These are phyloP conservation scores for Aspergillus hortae DNA, from an alignment of 2,329 filamentous ascomycete genomes.

Conservation along the genomic window DNA sequence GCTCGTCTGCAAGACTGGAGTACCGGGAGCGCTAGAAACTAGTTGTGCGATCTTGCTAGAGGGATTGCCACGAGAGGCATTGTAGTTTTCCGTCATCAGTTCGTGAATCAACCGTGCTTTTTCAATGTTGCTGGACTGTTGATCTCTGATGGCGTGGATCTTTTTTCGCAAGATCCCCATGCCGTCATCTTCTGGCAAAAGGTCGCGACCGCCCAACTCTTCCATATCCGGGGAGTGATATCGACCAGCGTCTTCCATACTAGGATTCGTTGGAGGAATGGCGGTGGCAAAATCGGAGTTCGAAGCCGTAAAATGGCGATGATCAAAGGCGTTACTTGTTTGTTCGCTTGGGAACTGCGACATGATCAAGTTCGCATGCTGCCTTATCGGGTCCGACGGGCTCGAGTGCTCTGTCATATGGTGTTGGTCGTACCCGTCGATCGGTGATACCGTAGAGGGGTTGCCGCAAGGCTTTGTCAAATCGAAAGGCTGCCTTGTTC, in stretches of 20 bases:
- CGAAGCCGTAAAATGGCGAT: neutral
- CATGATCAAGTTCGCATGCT: neutral
- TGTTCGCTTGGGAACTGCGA: neutral
- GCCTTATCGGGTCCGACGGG: neutral
- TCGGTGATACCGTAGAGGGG: constrained; percentile 15
- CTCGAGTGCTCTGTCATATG: constrained; percentile 2
- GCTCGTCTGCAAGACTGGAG: no score
- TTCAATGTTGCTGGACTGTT: constrained; percentile 55
- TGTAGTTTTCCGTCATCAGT: constrained; percentile 67
- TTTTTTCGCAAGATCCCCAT: constrained; percentile 65
- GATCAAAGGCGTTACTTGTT: neutral
- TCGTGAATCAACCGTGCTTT: constrained; percentile 71
- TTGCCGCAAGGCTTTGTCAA: constrained; percentile 21
- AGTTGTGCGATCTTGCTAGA: constrained; percentile 10
- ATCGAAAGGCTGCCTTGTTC: constrained; percentile 10
- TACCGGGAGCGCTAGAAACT: no score
- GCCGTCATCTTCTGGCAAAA: constrained; percentile 72
- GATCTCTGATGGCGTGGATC: constrained; percentile 66
- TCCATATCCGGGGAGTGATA: constrained; percentile 10
- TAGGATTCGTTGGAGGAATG: neutral
- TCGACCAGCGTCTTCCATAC: neutral
- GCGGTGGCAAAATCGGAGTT: neutral
- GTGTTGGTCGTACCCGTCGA: constrained; percentile 11
- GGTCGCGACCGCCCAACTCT: constrained; percentile 15
- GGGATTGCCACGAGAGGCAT: constrained; percentile 38